Base-by-base conservation (phyloP, 768 basidiomycete species). In the Phaeotremella skinneri region DNA sequence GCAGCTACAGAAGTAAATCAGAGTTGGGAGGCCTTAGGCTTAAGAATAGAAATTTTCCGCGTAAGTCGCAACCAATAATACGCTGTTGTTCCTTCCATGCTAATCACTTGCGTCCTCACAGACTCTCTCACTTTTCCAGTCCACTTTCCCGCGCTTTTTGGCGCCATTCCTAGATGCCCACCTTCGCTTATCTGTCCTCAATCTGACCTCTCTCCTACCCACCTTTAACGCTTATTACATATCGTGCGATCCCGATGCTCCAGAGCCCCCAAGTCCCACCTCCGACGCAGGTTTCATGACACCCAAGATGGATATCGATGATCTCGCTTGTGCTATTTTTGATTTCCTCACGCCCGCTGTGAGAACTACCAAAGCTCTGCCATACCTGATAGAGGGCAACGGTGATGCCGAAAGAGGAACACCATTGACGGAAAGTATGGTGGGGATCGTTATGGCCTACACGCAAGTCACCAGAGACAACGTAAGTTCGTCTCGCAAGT, bases 391-490 rank as follows among this genome's bases (percentile, higher is more conserved):
- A 50, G 58, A 55, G 13, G 65, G 39, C 6, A 27, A 14, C 2
- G 41, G 9, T n/a, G 51, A 29, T 25, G 48, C 48, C 26, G 63
- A 64, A 25, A 49, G 49, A 13, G 66, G 58, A 2, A 62, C 49
- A 29, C 60, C 59, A 20, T 30, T 68, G 55, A 56, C 68, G 64
- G 37, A 56, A 27, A 52, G 61, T 2, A 41, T 73, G 37, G 43
- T 76, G 1, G 62, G 59, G 23, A 53, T 61, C 14, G 79, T 89
- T 1, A 83, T 93, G 60, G 82, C 80, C 21, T 89, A 87, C 76
- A 81, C 84, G 14, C 90, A 92, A 73, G 93, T 99, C 82, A 91
- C 91, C 0, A 81, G 84, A 16, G 90, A 94, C 58, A 90, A 97
- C 72, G 92, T 91, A 71, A 59, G 85, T 78, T 5, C 4, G 2